A percentile compares a stretch with the other conserved stretches of the same genome.
Evolutionary conservation across 2,329 filamentous ascomycete genomes (phyloP).

Genomic region (Colletotrichum sublineola): DNA sequence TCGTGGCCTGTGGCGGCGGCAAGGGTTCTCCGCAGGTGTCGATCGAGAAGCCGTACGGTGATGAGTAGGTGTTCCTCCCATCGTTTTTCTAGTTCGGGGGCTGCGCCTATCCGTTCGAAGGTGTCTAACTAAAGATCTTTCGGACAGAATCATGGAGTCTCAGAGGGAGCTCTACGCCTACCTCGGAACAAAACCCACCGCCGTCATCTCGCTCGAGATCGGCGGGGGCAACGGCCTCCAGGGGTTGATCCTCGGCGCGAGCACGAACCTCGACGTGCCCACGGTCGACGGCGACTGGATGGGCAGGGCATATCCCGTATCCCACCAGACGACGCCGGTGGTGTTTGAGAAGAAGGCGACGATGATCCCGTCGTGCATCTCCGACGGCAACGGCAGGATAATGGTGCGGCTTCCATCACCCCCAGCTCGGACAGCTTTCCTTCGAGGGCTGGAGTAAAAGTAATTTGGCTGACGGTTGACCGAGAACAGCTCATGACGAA

Average conservation of each 20-base stretch:
- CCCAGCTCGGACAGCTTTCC: no score
- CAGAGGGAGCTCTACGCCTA: constrained; percentile 65
- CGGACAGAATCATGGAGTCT: constrained; percentile 56
- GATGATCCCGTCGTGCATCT: constrained; percentile 49
- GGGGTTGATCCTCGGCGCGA: constrained; percentile 68
- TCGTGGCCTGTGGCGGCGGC: constrained; percentile 57
- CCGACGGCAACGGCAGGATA: constrained; percentile 52
- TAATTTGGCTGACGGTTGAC: neutral
- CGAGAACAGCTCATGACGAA: constrained; percentile 57
- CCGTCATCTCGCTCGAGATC: constrained; percentile 60
- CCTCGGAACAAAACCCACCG: constrained; percentile 58
- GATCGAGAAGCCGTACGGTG: constrained; percentile 63
- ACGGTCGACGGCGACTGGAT: constrained; percentile 69
- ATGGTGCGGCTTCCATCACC: constrained; percentile 47
- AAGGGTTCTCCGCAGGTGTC: constrained; percentile 72
- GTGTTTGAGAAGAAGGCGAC: constrained; percentile 51
- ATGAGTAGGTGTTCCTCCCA: neutral
- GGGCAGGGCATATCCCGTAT: constrained; percentile 67
- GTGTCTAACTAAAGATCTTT: neutral
- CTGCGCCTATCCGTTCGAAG: no score
- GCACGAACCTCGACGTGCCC: constrained; percentile 64
- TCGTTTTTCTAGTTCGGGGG: no score
- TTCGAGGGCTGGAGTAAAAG: neutral
- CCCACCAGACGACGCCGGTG: constrained; percentile 66
- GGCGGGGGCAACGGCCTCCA: constrained; percentile 75